Evolutionary conservation across 1,284 basidiomycete species (phyloP).

Genomic region (Pulveroboletus sp.): DNA sequence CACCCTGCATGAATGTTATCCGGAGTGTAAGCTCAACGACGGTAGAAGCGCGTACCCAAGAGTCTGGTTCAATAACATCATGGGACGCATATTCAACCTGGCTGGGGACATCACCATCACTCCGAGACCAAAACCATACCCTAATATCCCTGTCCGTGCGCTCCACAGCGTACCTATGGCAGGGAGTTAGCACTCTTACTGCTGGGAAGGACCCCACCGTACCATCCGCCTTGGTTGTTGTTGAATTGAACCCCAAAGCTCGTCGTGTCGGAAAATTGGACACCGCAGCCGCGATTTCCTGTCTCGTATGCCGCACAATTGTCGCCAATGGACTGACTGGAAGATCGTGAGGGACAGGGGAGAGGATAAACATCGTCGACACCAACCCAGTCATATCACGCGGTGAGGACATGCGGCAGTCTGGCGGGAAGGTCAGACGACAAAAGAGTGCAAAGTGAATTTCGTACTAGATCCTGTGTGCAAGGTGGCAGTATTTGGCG

Average conservation of each 20-base stretch:
- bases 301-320: conserved; percentile 32
- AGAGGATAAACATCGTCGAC: neutral
- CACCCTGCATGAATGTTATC: conserved; percentile 28
- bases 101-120: conserved; percentile 12
- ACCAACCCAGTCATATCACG: conserved; percentile 30
- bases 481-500: conserved; percentile 32
- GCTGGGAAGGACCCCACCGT: neutral
- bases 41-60: conserved; percentile 23
- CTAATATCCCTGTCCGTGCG: conserved; percentile 20
- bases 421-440: conserved; percentile 10
- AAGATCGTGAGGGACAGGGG: conserved; percentile 4
- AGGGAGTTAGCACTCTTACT: conserved; percentile 5
- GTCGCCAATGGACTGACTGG: conserved; percentile 14
- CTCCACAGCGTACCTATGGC: conserved; percentile 28
- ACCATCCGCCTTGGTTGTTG: conserved; percentile 43
- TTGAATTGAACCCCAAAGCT: conserved; percentile 46
- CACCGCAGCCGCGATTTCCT: conserved; percentile 49
- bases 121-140: conserved; percentile 30
- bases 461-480: conserved; percentile 25
- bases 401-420: conserved; percentile 21
- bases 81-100: conserved; percentile 13
- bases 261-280: conserved; percentile 34
- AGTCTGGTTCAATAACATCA: conserved; percentile 15
- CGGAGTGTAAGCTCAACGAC: neutral
- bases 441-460: neutral